Evolutionary conservation across 768 basidiomycete genomes (phyloP).

Genomic region (Tulasnella calospora): DNA sequence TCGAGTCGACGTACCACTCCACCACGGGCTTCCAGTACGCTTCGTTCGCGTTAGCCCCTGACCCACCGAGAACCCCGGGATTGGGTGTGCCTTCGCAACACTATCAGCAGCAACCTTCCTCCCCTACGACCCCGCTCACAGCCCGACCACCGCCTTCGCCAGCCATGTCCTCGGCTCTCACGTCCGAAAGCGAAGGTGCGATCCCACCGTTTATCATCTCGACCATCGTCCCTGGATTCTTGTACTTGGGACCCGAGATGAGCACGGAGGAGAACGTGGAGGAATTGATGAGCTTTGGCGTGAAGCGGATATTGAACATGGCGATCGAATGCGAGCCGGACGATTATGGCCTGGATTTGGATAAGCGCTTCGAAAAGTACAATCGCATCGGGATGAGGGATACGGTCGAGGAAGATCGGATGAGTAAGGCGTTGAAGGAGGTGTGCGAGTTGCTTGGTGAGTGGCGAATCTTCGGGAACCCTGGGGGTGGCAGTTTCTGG

Average conservation of each 20-base stretch:
- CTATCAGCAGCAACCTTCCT: constrained; percentile 36
- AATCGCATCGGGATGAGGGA: constrained; percentile 88
- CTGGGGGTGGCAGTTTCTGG: not conserved
- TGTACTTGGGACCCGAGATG: constrained; percentile 88
- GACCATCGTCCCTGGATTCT: constrained; percentile 83
- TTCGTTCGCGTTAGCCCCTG: constrained; percentile 3
- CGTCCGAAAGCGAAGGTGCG: constrained; percentile 31
- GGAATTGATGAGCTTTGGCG: constrained; percentile 63
- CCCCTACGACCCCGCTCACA: constrained; percentile 38
- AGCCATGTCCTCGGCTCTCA: constrained; percentile 53
- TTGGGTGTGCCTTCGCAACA: constrained; percentile 31
- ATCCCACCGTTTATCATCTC: constrained; percentile 65
- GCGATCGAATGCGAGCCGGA: constrained; percentile 81
- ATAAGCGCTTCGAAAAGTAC: constrained; percentile 75
- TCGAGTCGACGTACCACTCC: constrained; percentile 30
- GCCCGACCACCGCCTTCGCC: constrained; percentile 52
- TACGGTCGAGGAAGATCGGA: constrained; percentile 89
- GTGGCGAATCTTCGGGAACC: constrained; percentile 34
- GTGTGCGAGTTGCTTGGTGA: constrained; percentile 83
- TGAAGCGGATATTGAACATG: constrained; percentile 83
- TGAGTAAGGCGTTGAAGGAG: constrained; percentile 72
- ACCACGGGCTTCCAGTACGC: constrained; percentile 31
- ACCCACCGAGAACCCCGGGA: constrained; percentile 27
- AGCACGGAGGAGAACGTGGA: constrained; percentile 67
- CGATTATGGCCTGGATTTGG: constrained; percentile 64